Evolutionary conservation across 2,329 filamentous ascomycete genomes (phyloP), one percentile per base, ranked within the genome.

Genomic region (Fulvia fulva): DNA sequence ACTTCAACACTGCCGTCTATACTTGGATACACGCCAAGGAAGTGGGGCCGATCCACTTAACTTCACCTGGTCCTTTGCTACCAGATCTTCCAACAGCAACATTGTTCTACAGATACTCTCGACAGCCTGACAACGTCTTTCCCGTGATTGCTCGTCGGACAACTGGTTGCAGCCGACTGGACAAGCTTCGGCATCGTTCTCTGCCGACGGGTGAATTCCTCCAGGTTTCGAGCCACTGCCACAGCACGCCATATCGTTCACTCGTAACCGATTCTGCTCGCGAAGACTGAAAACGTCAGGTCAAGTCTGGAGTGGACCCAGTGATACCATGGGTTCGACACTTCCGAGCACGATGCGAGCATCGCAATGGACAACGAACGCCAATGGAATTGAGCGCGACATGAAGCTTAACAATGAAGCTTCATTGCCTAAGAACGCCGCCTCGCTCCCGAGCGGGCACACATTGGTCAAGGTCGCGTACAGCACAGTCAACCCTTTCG

Each of bases 401-500:
- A 66, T 77, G 56, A 62, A 64, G 16, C 63, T 73, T 51, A 66
- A 65, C 28, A 56, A 63, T 54, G 60, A 65, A 26, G 65, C 69
- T 6, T 60, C 67, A 5, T 62, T 73, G 5, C 65, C 64, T 16
- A 61, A 62, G 49, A 57, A 57, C 41, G 61, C 66, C 11, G 37
- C 53, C 8, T 57, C 57, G 8, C 63, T 70, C 3, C 59, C 57
- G 8, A 46, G 57, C 28, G 69, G 71, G 50, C 64, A 76, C 43
- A 69, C 79, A 51, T 72, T 81, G 45, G 70, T 83, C 51, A 68
- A 74, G 53, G 77, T 83, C 55, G 66, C 72, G 56, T 73, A 75
- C 62, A 73, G 76, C 1, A 70, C 74, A 5, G 67, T 80, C 32
- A 82, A 83, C 65, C 80, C 80, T 0, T 75, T 77, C 57, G 80